Evolutionary conservation across 2,329 filamentous ascomycete species (phyloP).

Genomic region (Pseudogymnoascus sp.): DNA sequence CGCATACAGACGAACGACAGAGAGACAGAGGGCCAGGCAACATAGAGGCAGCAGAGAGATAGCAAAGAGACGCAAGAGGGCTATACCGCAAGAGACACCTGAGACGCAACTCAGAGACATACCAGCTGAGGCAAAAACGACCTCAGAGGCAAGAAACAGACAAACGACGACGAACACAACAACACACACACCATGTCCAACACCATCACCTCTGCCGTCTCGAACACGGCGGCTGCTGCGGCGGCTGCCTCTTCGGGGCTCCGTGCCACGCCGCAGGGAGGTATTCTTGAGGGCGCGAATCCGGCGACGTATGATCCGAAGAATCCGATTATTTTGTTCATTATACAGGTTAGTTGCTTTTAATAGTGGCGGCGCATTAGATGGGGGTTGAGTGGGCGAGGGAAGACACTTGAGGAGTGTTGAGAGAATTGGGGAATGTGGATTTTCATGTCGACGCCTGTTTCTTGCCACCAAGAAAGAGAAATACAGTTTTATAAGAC

Average conservation of each 20-base stretch:
- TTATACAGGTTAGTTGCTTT: constrained; percentile 49
- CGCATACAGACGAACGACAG: not conserved
- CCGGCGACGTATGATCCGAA: constrained; percentile 53
- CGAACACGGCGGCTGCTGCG: constrained; percentile 4
- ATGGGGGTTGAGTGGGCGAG: not conserved
- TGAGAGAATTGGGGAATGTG: not conserved
- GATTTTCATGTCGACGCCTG: not conserved
- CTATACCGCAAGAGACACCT: not conserved
- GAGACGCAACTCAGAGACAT: not conserved
- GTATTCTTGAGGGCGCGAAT: constrained; percentile 55
- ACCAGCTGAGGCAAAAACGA: not conserved
- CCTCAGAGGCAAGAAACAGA: not conserved
- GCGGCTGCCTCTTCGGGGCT: not conserved
- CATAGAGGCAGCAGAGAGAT: not conserved
- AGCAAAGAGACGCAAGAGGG: not conserved
- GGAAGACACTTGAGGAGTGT: not conserved
- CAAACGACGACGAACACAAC: not conserved
- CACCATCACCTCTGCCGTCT: constrained; percentile 1
- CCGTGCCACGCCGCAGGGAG: constrained; percentile 42
- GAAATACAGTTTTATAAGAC: not conserved
- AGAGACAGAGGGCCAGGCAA: not conserved
- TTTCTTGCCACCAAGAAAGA: not conserved
- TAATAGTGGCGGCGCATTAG: not conserved
- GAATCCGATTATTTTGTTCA: constrained; percentile 60
- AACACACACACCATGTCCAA: not conserved